Evolutionary conservation across 257 asterid species (phyloP).

Genomic region (Galeopsis tetrahit): DNA sequence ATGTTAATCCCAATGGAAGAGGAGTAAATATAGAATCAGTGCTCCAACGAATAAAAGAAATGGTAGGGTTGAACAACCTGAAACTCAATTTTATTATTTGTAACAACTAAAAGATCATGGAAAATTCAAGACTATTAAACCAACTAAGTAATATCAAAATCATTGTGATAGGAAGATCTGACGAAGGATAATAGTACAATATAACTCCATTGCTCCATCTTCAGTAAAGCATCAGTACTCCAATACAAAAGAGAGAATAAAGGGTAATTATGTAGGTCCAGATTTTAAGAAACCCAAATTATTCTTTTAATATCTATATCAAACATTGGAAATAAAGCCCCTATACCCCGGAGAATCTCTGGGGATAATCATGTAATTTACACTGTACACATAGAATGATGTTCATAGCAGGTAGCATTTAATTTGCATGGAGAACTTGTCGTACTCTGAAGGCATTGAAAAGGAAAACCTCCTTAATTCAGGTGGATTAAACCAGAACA

Average conservation of each 20-base stretch:
- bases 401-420: constrained; percentile 2
- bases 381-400: background rate
- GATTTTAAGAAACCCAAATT: constrained; percentile 14
- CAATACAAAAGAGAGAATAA: background rate
- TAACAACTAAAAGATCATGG: constrained; percentile 12
- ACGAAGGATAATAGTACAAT: constrained; percentile 10
- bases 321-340: background rate
- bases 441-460: constrained; percentile 12
- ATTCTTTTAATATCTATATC: background rate
- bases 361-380: background rate
- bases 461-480: constrained; percentile 21
- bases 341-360: constrained; percentile 1
- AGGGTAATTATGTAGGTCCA: constrained; percentile 13
- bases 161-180: constrained; percentile 18
- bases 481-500: constrained; percentile 16
- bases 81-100: constrained; percentile 10
- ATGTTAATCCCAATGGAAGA: constrained; percentile 23
- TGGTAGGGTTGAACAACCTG: constrained; percentile 16
- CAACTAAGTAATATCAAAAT: constrained; percentile 17
- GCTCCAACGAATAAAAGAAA: constrained; percentile 14
- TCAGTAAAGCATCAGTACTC: constrained; percentile 20
- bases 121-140: constrained; percentile 13
- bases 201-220: constrained; percentile 20
- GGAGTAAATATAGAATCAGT: background rate
- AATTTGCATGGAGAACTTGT: constrained; percentile 10